A percentile compares a stretch with the other conserved stretches of the same genome.
These are phyloP conservation scores for Spongospora subterranea DNA, from an alignment of 208 protist genomes.

Conservation along the genomic window DNA sequence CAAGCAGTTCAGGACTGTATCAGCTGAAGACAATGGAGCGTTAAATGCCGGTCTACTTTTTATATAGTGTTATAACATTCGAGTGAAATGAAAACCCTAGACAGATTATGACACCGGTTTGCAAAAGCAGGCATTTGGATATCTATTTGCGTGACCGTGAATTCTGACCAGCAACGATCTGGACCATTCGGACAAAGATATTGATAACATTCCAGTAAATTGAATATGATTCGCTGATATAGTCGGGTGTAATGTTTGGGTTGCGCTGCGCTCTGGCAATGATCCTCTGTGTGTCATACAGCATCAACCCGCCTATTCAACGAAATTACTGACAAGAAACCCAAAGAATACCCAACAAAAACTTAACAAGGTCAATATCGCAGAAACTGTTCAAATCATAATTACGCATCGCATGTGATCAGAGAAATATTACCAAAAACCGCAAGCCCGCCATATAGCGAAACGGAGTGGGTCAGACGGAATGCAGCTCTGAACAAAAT, in stretches of 20 bases:
- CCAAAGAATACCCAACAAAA: too few species aligned
- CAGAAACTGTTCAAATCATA: neutral
- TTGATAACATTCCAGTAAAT: constrained; percentile 18
- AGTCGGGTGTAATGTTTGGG: neutral
- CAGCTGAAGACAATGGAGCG: too few species aligned
- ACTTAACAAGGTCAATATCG: too few species aligned
- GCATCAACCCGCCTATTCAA: constrained; percentile 24
- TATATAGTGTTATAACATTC: too few species aligned
- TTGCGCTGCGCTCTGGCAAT: neutral
- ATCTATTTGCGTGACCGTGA: too few species aligned
- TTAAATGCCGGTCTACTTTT: too few species aligned
- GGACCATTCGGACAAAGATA: constrained; percentile 43
- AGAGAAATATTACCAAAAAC: neutral
- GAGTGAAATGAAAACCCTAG: too few species aligned
- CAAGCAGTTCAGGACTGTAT: too few species aligned
- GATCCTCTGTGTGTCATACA: constrained; percentile 18
- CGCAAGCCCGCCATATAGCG: constrained; percentile 28
- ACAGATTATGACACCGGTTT: too few species aligned
- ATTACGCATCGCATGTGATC: neutral
- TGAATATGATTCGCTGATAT: neutral
- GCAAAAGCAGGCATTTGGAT: too few species aligned
- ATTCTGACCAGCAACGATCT: too few species aligned
- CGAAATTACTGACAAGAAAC: too few species aligned
- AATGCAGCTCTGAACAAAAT: constrained; percentile 4
- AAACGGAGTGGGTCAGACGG: neutral